Evolutionary conservation across 805 yeast species (phyloP).

Genomic region (Myxozyma neotropica): DNA sequence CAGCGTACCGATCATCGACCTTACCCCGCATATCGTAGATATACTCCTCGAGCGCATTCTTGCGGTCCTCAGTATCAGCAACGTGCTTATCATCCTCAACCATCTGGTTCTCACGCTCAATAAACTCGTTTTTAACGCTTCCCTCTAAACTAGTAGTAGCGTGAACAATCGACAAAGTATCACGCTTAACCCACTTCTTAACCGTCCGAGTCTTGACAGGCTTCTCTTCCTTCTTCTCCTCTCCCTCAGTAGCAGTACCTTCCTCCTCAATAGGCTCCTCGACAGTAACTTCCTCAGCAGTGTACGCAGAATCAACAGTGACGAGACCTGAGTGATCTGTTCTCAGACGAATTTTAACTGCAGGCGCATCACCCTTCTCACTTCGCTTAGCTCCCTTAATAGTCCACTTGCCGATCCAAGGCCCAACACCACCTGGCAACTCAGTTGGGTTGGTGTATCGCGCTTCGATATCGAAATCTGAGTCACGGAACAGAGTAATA

Average conservation of each 20-base stretch:
- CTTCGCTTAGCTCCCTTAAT: constrained; percentile 80
- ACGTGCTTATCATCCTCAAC: constrained; percentile 91
- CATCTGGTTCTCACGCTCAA: constrained; percentile 85
- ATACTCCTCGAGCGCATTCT: constrained; percentile 98
- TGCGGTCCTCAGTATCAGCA: constrained; percentile 97
- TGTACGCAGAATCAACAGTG: constrained; percentile 91
- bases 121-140: constrained; percentile 60
- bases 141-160: constrained; percentile 60
- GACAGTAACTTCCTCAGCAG: constrained; percentile 86
- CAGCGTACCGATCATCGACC: constrained; percentile 86
- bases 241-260: constrained; percentile 43
- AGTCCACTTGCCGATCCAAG: constrained; percentile 79
- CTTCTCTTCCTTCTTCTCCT: constrained; percentile 49
- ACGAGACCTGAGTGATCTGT: constrained; percentile 96
- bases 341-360: constrained; percentile 91
- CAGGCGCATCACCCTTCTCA: constrained; percentile 71
- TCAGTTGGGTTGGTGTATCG: constrained; percentile 74
- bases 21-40: constrained; percentile 97
- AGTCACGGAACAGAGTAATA: constrained; percentile 88
- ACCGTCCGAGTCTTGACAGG: constrained; percentile 82
- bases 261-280: constrained; percentile 79
- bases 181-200: constrained; percentile 91
- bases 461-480: constrained; percentile 85
- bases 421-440: constrained; percentile 69
- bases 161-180: constrained; percentile 65